A percentile compares a stretch with the other conserved stretches of the same genome.
These are phyloP conservation scores for Fusarium ambrosium DNA, from an alignment of 2,329 filamentous ascomycete genomes.

Conservation along the genomic window DNA sequence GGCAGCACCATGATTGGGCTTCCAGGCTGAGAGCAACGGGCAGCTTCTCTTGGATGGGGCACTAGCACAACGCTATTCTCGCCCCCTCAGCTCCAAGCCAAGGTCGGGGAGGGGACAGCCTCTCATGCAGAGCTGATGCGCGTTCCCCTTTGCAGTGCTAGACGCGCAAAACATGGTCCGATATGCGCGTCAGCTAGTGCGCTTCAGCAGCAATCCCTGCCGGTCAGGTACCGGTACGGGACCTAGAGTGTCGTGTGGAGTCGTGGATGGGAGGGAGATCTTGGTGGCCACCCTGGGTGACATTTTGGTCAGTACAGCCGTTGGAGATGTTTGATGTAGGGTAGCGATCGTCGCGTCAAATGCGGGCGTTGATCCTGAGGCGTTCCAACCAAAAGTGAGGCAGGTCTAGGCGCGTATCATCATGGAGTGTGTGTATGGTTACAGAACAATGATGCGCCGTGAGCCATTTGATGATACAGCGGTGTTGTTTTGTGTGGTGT, in stretches of 20 bases:
- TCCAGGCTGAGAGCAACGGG: slow-evolving; percentile 10
- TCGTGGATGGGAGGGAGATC: slow-evolving; percentile 45
- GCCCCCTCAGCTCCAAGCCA: slow-evolving; percentile 25
- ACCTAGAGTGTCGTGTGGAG: slow-evolving; percentile 34
- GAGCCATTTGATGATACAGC: not conserved
- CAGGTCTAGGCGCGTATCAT: not conserved
- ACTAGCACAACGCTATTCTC: slow-evolving; percentile 19
- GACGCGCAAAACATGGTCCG: slow-evolving; percentile 49
- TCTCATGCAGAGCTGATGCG: slow-evolving; percentile 46
- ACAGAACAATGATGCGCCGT: not conserved
- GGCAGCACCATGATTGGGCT: slow-evolving; percentile 46
- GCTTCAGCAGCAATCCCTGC: slow-evolving; percentile 44
- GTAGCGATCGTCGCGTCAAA: slow-evolving; percentile 11
- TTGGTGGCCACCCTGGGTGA: slow-evolving; percentile 36
- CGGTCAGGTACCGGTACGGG: slow-evolving; percentile 46
- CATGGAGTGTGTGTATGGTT: not conserved
- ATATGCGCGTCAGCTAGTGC: slow-evolving; percentile 51
- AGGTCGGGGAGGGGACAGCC: slow-evolving; percentile 24
- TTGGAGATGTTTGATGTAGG: slow-evolving; percentile 35
- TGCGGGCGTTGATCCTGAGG: not conserved
- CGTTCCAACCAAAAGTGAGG: not conserved
- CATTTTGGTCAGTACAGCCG: slow-evolving; percentile 34
- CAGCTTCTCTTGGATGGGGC: not conserved
- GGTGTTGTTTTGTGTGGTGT: not conserved
- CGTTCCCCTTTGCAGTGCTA: slow-evolving; percentile 48